A percentile compares a stretch with the other conserved stretches of the same genome.
Conservation (phyloP, 2,329 filamentous ascomycete genomes). For the Exophiala lecanii-corni region DNA sequence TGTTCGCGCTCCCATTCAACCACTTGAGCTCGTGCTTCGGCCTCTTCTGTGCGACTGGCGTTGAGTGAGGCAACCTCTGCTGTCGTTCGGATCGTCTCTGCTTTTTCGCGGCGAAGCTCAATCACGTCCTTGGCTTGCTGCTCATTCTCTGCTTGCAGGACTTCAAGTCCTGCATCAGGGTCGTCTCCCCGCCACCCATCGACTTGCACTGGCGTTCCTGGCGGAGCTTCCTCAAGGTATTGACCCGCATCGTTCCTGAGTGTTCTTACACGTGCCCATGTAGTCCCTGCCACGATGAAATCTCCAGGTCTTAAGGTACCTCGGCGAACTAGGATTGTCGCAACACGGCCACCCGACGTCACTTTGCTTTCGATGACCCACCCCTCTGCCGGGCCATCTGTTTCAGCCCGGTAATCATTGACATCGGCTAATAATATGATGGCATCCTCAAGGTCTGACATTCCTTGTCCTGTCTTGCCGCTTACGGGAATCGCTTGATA, state of each 20-base stretch:
- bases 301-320: conserved; percentile 80
- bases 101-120: conserved; percentile 67
- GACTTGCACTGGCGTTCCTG: conserved; percentile 86
- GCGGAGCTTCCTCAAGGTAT: conserved; percentile 67
- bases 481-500: conserved; percentile 88
- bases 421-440: conserved; percentile 82
- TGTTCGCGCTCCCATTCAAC: conserved; percentile 39
- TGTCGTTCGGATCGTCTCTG: conserved; percentile 61
- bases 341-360: conserved; percentile 76
- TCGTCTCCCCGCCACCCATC: conserved; percentile 83
- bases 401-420: conserved; percentile 80
- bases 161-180: conserved; percentile 79
- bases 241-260: conserved; percentile 80
- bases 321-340: conserved; percentile 81
- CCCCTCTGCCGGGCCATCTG: conserved; percentile 73
- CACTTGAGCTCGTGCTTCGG: conserved; percentile 44
- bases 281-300: conserved; percentile 78
- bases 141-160: conserved; percentile 77
- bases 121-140: conserved; percentile 72
- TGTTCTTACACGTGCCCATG: conserved; percentile 80
- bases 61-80: conserved; percentile 74
- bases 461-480: conserved; percentile 88
- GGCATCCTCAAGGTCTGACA: conserved; percentile 87
- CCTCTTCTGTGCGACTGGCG: conserved; percentile 58
- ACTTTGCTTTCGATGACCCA: conserved; percentile 92